Conservation (phyloP, 768 basidiomycete species). For the Aureoboletus auriporus region DNA sequence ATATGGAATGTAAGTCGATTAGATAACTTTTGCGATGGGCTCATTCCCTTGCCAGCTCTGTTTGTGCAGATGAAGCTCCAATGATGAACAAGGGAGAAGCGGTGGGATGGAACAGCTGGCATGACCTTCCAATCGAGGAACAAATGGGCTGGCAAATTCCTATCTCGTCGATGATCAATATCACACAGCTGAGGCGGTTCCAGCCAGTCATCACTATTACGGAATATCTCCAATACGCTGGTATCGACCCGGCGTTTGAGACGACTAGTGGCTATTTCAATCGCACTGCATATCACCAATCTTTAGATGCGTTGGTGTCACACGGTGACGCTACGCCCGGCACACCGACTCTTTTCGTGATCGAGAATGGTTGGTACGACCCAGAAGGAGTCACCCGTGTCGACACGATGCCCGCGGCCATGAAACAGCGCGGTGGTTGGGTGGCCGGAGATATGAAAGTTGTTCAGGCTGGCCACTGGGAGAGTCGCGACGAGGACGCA, state of each 20-base stretch:
- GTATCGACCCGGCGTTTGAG: constrained; percentile 28
- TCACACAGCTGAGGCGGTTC: constrained; percentile 33
- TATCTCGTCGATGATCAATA: constrained; percentile 36
- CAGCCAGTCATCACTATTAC: constrained; percentile 34
- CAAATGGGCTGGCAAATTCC: constrained; percentile 32
- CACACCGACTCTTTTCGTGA: constrained; percentile 27
- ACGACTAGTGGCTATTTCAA: constrained; percentile 37
- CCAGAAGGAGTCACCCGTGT: constrained; percentile 33
- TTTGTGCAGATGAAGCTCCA: constrained; percentile 36
- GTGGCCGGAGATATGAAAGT: constrained; percentile 6
- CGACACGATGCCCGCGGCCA: constrained; percentile 27
- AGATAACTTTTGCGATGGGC: not conserved
- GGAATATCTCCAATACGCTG: constrained; percentile 39
- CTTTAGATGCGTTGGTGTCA: constrained; percentile 13
- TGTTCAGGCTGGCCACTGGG: constrained; percentile 15
- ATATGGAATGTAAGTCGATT: constrained; percentile 31
- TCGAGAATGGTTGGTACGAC: constrained; percentile 40
- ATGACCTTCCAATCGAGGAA: constrained; percentile 30
- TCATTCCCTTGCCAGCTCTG: constrained; percentile 15
- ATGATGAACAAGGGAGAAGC: constrained; percentile 43
- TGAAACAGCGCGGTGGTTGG: constrained; percentile 28
- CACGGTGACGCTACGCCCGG: constrained; percentile 11
- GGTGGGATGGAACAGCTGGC: constrained; percentile 37
- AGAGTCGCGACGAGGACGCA: constrained; percentile 2
- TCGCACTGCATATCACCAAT: constrained; percentile 25